Evolutionary conservation across 2,329 filamentous ascomycete genomes (phyloP), one percentile per base, ranked within the genome.

Genomic region (Aureobasidium namibiae): DNA sequence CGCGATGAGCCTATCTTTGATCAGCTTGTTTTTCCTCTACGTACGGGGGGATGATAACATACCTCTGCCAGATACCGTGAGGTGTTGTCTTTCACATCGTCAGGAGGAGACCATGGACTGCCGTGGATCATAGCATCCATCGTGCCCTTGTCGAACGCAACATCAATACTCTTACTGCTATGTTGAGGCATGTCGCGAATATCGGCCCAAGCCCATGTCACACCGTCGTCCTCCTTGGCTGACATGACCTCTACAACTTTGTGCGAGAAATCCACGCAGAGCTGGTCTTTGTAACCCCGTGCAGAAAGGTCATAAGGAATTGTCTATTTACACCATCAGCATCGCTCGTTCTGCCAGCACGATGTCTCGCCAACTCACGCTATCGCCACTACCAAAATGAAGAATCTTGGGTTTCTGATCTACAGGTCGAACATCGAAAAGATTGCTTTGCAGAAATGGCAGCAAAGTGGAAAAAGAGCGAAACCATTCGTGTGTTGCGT

Each of bases 371-470:
- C 49, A 31, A 62, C 63, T 42, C 66, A 82, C 81, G 67, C 81
- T 84, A 63, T 84, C 80, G 8, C 82, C 82, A 9, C 76, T 82
- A 0, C 81, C 82, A 4, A 84, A 70, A 67, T 84, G 81, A 14
- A 84, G 65, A n/a, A 84, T 76, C 11, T 67, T 61, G 0, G 77
- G 77, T 16, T 70, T 65, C n/a, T 68, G 65, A 0, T 69, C 63
- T 0, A 73, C 61, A 10, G 61, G 61, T 16, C 66, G 64, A 0
- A 65, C 60, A 7, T 67, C 54, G 57, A 80, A 78, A 18, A 83
- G 69, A 62, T 76, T 70, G 14, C 64, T 67, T 24, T 68, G 61
- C 42, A 83, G 74, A 61, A 82, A 83, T 0, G 73, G 70, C 60
- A 77, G 70, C 1, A 84, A 70, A 7, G 78, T 74, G 0, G 66